Evolutionary conservation across 164 flowering plant species (phyloP).

Genomic region (Nelumbo lutea): DNA sequence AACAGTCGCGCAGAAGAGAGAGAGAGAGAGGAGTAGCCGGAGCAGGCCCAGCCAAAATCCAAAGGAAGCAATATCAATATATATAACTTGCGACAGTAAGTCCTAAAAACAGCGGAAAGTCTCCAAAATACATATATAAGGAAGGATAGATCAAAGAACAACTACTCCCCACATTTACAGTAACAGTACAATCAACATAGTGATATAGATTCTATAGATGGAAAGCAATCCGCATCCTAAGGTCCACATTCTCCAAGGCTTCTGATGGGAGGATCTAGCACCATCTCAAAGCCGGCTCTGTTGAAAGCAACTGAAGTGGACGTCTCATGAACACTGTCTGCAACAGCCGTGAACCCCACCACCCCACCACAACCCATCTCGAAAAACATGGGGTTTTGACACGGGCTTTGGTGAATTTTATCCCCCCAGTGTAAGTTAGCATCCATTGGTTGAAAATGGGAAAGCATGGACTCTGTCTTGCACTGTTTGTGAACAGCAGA

Average conservation of each 20-base stretch:
- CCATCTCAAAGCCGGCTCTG: slow-evolving; percentile 28
- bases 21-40: background rate
- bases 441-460: slow-evolving; percentile 23
- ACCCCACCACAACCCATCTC: slow-evolving; percentile 31
- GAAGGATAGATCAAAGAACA: too few relatives aligned
- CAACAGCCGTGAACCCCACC: slow-evolving; percentile 13
- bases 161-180: background rate
- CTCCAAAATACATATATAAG: background rate
- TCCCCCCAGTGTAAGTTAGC: slow-evolving; percentile 17
- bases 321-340: slow-evolving; percentile 23
- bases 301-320: slow-evolving; percentile 37
- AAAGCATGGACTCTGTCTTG: slow-evolving; percentile 33
- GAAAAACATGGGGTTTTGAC: slow-evolving; percentile 24
- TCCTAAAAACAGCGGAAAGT: background rate
- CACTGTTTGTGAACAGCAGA: slow-evolving; percentile 30
- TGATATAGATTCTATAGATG: background rate
- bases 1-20: background rate
- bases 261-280: slow-evolving; percentile 26
- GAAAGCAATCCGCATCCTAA: background rate
- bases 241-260: slow-evolving; percentile 27
- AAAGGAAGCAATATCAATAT: background rate
- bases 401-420: slow-evolving; percentile 17
- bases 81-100: background rate
- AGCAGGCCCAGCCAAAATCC: background rate
- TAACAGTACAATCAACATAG: background rate